Evolutionary conservation across 2,329 filamentous ascomycete species (phyloP), one percentile per base, ranked within the genome.

Genomic region (Phyllosticta ampelicida): DNA sequence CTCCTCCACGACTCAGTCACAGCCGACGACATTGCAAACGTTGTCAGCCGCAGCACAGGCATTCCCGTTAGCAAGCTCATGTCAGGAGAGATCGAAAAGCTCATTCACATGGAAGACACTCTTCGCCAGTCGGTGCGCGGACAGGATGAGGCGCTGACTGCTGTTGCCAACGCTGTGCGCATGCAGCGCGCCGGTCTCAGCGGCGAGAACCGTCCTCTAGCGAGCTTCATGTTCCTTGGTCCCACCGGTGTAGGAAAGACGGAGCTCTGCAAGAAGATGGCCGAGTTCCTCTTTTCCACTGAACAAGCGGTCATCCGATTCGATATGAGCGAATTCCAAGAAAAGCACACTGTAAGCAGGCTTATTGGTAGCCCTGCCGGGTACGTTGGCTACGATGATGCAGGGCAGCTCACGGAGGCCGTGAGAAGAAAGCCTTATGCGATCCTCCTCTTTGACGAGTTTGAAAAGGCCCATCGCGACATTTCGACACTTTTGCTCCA

Each of bases 211-310:
- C 81, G 90, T 0, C 94, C 94, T 0, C 79, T 96, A 5, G 94
- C 92, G 0, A 95, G 88, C 0, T 96, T 97, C 77, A 96, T 97
- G 86, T 96, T 97, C 81, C 81, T 97, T 3, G 94, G 94, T 0
- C 94, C 94, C 5, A 97, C 94, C 0, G 94, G 94, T 68, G 92
- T 96, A 18, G 94, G 94, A 59, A 99, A 97, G 77, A 99, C 94
- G 2, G 91, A 97, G 69, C 83, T 97, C 1, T 96, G 91, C 79
- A 97, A 97, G 78, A 92, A 95, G 70, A 86, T 99, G 65, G 94
- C 94, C 1, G 82, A 81, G 60, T 97, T 96, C 75, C 78, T 99
- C 44, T 99, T 97, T 74, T 94, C 88, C 0, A 96, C 90, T 1
- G 89, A 96, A 66, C 84, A 85, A 26, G 92, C 94, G 2, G 90